Percentiles rank a stretch among this genome's conserved stretches.
Conservation (phyloP, 2,329 filamentous ascomycete genomes). For the Ilyonectria destructans region DNA sequence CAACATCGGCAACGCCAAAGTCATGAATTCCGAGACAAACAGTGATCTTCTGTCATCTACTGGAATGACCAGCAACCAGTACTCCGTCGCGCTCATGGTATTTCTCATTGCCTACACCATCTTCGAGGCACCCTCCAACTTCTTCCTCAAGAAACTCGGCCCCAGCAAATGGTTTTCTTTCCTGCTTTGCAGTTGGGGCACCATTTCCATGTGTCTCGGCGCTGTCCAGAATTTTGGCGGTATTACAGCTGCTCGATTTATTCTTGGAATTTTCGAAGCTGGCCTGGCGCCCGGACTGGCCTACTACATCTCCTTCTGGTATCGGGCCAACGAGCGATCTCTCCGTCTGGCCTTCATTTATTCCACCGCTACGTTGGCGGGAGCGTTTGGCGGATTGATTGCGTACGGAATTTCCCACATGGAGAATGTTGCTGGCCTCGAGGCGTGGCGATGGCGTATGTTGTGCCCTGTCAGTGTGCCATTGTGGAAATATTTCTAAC, state of each 20-base stretch:
- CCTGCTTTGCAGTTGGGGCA: constrained; percentile 53
- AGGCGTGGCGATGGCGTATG: constrained; percentile 75
- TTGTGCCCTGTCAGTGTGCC: background rate
- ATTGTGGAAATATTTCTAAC: background rate
- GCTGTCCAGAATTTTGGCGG: constrained; percentile 55
- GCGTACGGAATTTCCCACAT: constrained; percentile 80
- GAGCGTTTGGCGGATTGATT: constrained; percentile 80
- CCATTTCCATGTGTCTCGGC: constrained; percentile 61
- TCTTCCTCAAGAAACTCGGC: constrained; percentile 64
- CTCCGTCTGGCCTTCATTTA: constrained; percentile 78
- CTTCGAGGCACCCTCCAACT: constrained; percentile 62
- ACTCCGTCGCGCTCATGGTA: constrained; percentile 67
- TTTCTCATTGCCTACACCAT: constrained; percentile 70
- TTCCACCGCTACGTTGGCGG: constrained; percentile 76
- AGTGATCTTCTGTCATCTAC: constrained; percentile 61
- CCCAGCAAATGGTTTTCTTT: constrained; percentile 64
- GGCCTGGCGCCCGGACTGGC: constrained; percentile 45
- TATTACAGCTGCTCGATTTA: constrained; percentile 50
- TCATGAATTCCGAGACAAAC: constrained; percentile 55
- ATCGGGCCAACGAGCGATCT: constrained; percentile 78
- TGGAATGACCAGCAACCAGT: constrained; percentile 63
- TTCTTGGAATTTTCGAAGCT: constrained; percentile 53
- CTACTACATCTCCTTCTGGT: constrained; percentile 76
- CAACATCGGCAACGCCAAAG: constrained; percentile 65
- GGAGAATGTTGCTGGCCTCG: constrained; percentile 72